Evolutionary conservation across 345 rosid genomes (phyloP).

Genomic region (Gossypium sturtianum): DNA sequence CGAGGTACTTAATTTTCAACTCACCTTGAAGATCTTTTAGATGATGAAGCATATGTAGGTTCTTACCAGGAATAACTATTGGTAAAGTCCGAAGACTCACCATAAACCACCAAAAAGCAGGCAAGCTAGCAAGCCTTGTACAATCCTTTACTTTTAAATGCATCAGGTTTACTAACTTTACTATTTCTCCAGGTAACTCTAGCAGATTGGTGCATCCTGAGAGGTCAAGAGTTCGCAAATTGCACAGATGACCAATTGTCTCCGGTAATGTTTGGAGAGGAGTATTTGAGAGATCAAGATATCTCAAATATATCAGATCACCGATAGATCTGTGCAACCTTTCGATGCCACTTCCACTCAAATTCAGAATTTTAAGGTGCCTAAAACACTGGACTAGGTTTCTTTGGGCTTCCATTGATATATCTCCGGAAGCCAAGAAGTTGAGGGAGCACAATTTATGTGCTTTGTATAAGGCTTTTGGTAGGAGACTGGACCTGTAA

Average conservation of each 20-base stretch:
- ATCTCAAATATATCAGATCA: slow-evolving; percentile 17
- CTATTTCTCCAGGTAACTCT: neutral
- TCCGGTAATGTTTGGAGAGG: slow-evolving; percentile 1
- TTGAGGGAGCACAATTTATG: neutral
- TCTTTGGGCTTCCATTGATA: neutral
- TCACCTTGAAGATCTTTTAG: neutral
- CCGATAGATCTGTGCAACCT: slow-evolving; percentile 14
- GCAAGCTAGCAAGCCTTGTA: neutral
- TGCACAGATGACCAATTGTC: slow-evolving; percentile 13
- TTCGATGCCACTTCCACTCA: neutral
- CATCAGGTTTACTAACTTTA: neutral
- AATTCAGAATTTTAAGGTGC: slow-evolving; percentile 12
- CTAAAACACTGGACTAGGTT: neutral
- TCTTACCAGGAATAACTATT: neutral
- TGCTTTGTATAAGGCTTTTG: neutral
- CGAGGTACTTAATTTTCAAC: slow-evolving; percentile 1
- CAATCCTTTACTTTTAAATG: neutral
- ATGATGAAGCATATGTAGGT: fast-evolving
- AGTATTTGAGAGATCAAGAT: slow-evolving; percentile 15
- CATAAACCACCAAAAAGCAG: neutral
- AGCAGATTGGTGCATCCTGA: neutral
- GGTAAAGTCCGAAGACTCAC: slow-evolving; percentile 11
- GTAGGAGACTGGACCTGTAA: neutral
- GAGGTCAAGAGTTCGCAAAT: slow-evolving; percentile 12
- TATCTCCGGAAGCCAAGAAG: neutral